Evolutionary conservation across 164 flowering plant species (phyloP), one percentile per base, ranked within the genome.

Genomic region (grape (Vitis vinifera)): DNA sequence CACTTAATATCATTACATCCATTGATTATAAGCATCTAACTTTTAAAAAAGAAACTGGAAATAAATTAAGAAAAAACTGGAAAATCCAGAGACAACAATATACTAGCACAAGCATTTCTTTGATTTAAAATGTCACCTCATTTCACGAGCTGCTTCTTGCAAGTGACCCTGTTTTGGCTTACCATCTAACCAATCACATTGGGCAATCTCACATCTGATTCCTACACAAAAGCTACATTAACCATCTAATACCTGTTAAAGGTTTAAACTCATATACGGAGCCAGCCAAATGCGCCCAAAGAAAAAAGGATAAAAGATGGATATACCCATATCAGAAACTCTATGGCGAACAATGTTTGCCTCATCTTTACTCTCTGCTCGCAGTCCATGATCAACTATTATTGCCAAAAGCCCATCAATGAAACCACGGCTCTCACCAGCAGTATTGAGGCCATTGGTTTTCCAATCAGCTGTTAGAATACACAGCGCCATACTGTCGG

Each of bases 71-170:
- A 31, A 31, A 31, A 31, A 31, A 31, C 44, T 31, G 44, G 44
- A 37, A 37, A 37, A 37, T 37, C 44, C 44, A 37, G 44, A 3
- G 44, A 37, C 44, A 37, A 37, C 44, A 37, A 37, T 2, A 37
- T 37, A 37, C 44, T 37, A 37, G 44, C 4, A 37, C 44, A 37
- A 6, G 44, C 44, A 37, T 37, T 37, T 37, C 44, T 37, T 37
- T 37, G 44, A 37, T 37, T 2, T 14, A n/a, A 53, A 69, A 17
- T 52, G 56, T 59, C 47, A 90, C 98, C 98, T 92, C 91, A 83
- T 89, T 11, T 89, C 86, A 27, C 97, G 90, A 73, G 98, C 98
- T 30, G 87, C 89, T 84, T 91, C 97, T 77, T 92, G 97, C 87
- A 94, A 77, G 71, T 86, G 93, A 31, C 97, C 97, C 77, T 71